These are phyloP conservation scores for Blastocystis sp. DNA, from an alignment of 352 stramenopile species.

Conservation along the genomic window DNA sequence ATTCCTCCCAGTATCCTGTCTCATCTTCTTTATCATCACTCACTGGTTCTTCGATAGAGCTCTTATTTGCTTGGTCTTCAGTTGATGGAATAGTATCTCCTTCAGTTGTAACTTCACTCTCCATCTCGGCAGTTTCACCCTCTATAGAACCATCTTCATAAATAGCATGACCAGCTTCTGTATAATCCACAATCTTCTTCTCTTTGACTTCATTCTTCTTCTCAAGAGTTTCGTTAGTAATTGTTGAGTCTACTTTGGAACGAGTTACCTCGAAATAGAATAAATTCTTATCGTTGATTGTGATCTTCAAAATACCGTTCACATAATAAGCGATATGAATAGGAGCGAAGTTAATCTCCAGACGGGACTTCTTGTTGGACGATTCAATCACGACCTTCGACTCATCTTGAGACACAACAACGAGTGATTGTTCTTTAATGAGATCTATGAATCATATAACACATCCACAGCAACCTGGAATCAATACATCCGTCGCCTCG, in stretches of 20 bases:
- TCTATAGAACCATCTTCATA: constrained; percentile 74
- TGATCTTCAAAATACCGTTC: constrained; percentile 25
- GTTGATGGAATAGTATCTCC: constrained; percentile 54
- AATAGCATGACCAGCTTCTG: constrained; percentile 12
- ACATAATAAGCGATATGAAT: constrained; percentile 50
- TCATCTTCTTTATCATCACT: constrained; percentile 72
- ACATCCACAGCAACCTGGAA: background rate
- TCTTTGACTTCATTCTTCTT: background rate
- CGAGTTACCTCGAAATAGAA: constrained; percentile 68
- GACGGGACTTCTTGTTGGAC: constrained; percentile 16
- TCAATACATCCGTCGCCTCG: constrained; percentile 49
- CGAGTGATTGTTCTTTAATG: background rate
- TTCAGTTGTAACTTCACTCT: constrained; percentile 72
- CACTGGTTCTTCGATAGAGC: constrained; percentile 45
- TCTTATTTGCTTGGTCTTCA: constrained; percentile 73
- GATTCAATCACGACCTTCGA: constrained; percentile 17
- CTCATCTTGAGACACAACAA: background rate
- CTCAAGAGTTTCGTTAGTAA: background rate
- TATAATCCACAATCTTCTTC: constrained; percentile 68
- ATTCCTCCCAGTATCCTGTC: constrained; percentile 87
- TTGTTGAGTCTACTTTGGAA: background rate
- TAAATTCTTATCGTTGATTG: constrained; percentile 65
- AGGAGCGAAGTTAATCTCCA: constrained; percentile 25
- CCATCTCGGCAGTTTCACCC: constrained; percentile 70
- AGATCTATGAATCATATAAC: background rate